Evolutionary conservation across 371 early-diverging fungal genomes (phyloP).

Genomic region (Mucor sp.): DNA sequence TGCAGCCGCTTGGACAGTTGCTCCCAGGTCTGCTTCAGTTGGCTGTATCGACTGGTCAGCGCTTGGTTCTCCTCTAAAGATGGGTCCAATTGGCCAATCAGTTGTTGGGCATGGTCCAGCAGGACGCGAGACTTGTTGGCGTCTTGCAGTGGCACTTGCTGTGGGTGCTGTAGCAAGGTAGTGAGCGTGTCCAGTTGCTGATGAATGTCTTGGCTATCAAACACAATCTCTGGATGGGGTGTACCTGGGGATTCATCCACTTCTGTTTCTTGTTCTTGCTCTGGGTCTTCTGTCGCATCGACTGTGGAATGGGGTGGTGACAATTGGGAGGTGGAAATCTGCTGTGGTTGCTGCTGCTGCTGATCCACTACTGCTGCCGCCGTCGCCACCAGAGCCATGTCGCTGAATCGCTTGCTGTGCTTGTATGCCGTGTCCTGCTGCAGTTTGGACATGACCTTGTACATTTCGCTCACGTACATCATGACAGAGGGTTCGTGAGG

Average conservation of each 20-base stretch:
- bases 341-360: neutral
- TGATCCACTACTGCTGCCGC: neutral
- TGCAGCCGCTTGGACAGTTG: neutral
- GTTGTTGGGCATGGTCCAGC: neutral
- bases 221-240: constrained; percentile 18
- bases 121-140: neutral
- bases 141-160: neutral
- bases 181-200: constrained; percentile 16
- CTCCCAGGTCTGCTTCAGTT: constrained; percentile 19
- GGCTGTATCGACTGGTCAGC: constrained; percentile 7
- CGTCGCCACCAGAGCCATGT: constrained; percentile 14
- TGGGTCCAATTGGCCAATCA: constrained; percentile 6
- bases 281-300: neutral
- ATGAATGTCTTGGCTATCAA: constrained; percentile 6
- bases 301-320: constrained; percentile 3
- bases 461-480: constrained; percentile 51
- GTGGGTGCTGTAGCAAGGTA: neutral
- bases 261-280: neutral
- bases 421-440: constrained; percentile 16
- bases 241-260: constrained; percentile 1
- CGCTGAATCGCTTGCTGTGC: constrained; percentile 7
- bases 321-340: neutral
- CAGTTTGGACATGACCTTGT: constrained; percentile 38
- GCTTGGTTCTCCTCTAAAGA: constrained; percentile 8
- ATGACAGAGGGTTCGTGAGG: constrained; percentile 54